Evolutionary conservation across 768 basidiomycete genomes (phyloP), one percentile per base, ranked within the genome.

Genomic region (Leccinum subtestaceum): DNA sequence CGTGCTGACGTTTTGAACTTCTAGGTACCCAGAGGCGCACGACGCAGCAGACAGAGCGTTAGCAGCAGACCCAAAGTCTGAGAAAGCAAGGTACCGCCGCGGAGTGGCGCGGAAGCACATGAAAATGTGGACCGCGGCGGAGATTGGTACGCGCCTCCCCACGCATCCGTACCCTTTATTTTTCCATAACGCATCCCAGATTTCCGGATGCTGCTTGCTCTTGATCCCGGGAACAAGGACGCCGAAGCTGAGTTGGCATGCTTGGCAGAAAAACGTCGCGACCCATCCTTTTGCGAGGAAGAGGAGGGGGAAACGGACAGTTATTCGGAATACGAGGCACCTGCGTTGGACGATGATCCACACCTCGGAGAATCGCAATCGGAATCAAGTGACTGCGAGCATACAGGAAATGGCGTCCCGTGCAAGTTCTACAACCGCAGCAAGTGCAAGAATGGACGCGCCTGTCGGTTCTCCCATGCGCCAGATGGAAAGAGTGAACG

Each of bases 391-490:
- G 84, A 85, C 62, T 83, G 75, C 59, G 71, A 74, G 40, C 83
- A 84, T 58, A 65, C 64, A 1, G 84, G 84, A 4, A 84, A 82
- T 52, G 77, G 78, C 3, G 73, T 77, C 2, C 78, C 84, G 0
- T 86, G 84, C 66, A 75, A 79, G 48, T 82, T 81, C 65, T 84
- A 85, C 65, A 86, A 86, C 56, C 82, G 80, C 58, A 72, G 76
- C 17, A 81, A 80, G 0, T 85, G 84, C 64, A 67, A 58, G 10
- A 71, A 75, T 3, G 81, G 83, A 0, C 53, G 19, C 8, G 56
- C 61, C 2, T 86, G 84, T 62, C 58, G 58, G 17, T 84, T 74
- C 67, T 81, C 78, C 19, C 84, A 86, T 65, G 80, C 81, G 1
- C 83, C 84, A 0, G 83, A 85, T 60, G 64, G 75, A 45, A 81